A percentile compares a stretch with the other conserved stretches of the same genome.
These are phyloP conservation scores for Trichoderma citrinoviride DNA, from an alignment of 2,329 filamentous ascomycete species.

Conservation along the genomic window DNA sequence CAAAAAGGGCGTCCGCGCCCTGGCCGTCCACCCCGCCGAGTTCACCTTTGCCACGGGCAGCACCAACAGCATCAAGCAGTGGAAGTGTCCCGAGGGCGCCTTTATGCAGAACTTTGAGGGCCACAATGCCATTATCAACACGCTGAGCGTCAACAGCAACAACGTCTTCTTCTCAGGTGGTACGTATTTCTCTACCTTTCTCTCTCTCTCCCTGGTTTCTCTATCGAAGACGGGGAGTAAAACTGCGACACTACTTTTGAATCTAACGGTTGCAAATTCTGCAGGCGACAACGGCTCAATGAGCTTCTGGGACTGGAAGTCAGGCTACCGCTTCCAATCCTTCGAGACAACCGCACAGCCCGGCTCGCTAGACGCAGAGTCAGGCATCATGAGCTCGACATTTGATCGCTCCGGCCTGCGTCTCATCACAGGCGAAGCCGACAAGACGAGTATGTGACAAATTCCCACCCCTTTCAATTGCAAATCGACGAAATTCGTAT, in stretches of 20 bases:
- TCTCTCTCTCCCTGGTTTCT: too few species aligned
- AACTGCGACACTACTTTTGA: neutral
- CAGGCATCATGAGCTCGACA: constrained; percentile 89
- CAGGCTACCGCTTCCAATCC: constrained; percentile 85
- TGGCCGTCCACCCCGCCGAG: constrained; percentile 83
- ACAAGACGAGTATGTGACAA: constrained; percentile 75
- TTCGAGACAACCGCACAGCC: constrained; percentile 91
- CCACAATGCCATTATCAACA: constrained; percentile 95
- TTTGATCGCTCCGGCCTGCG: constrained; percentile 88
- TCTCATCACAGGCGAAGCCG: constrained; percentile 89
- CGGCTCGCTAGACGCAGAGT: constrained; percentile 88
- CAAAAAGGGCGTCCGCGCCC: constrained; percentile 90
- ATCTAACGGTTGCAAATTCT: too few species aligned
- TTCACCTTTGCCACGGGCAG: constrained; percentile 95
- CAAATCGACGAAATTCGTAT: neutral
- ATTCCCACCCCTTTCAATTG: neutral
- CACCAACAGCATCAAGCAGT: constrained; percentile 95
- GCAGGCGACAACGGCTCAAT: constrained; percentile 86
- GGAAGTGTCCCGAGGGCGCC: constrained; percentile 95
- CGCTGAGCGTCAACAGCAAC: constrained; percentile 86
- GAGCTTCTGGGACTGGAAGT: constrained; percentile 99
- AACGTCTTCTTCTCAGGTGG: constrained; percentile 91
- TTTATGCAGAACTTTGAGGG: constrained; percentile 99
- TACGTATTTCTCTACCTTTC: constrained; percentile 27
- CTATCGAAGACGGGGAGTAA: neutral